Conservation (phyloP, 2,329 filamentous ascomycete species). For the Juglanconis sp. region DNA sequence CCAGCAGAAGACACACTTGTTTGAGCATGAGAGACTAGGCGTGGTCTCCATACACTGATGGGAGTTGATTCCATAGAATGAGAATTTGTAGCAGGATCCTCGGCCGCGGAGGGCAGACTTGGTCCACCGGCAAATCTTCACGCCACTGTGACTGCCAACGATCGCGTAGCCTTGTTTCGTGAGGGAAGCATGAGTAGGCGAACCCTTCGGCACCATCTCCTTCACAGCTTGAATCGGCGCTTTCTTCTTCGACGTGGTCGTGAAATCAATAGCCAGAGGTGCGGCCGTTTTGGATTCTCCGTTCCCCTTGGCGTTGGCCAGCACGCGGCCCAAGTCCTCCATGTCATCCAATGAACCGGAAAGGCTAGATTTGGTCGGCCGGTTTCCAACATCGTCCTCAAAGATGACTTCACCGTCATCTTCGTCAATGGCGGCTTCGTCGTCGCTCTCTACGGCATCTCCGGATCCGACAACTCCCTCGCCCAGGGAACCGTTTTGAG, state of each 20-base stretch:
- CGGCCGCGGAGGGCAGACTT: conserved; percentile 92
- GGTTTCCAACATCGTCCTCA: conserved; percentile 44
- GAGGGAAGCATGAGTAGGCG: conserved; percentile 81
- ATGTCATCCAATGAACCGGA: conserved; percentile 66
- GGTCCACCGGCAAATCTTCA: conserved; percentile 98
- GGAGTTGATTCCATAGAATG: conserved; percentile 93
- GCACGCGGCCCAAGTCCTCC: conserved; percentile 74
- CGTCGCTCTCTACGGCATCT: conserved; percentile 79
- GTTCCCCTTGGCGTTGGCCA: conserved; percentile 45
- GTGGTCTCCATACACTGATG: conserved; percentile 99
- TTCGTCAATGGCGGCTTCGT: conserved; percentile 62
- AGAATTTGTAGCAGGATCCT: conserved; percentile 96
- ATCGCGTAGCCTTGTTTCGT: conserved; percentile 98
- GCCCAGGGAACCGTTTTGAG: conserved; percentile 54
- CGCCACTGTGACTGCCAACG: conserved; percentile 89
- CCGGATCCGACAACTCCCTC: conserved; percentile 75
- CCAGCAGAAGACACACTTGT: conserved; percentile 99
- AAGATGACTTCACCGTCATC: conserved; percentile 52
- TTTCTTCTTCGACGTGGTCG: conserved; percentile 46
- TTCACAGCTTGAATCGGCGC: conserved; percentile 54
- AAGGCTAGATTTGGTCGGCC: conserved; percentile 40
- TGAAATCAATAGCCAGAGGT: conserved; percentile 81
- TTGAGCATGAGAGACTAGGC: conserved; percentile 89
- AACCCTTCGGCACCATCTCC: conserved; percentile 91
- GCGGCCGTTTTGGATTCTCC: conserved; percentile 32